These are phyloP conservation scores for Collybia mongolica DNA, from an alignment of 768 basidiomycete genomes.

Conservation along the genomic window DNA sequence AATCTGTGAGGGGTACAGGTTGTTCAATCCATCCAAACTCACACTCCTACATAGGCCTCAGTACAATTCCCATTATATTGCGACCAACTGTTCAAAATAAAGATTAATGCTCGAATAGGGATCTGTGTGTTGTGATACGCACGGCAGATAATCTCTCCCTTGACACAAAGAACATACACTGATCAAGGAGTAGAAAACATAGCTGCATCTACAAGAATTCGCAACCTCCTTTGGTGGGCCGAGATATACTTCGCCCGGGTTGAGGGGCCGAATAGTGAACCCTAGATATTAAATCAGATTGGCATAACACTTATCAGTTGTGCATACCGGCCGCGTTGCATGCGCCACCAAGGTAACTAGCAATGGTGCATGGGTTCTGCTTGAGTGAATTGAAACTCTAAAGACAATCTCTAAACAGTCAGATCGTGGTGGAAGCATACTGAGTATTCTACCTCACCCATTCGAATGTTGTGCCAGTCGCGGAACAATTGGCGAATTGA, in stretches of 20 bases:
- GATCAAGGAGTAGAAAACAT: conserved; percentile 51
- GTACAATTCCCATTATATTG: conserved; percentile 47
- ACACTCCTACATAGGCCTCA: conserved; percentile 33
- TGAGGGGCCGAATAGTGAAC: conserved; percentile 33
- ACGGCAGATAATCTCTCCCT: conserved; percentile 29
- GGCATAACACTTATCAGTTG: neutral
- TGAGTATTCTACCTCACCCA: conserved; percentile 7
- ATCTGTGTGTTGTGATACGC: conserved; percentile 8
- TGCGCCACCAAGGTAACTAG: conserved; percentile 37
- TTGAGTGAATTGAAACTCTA: conserved; percentile 37
- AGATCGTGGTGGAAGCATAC: neutral
- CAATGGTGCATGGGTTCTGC: conserved; percentile 46
- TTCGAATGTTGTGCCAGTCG: conserved; percentile 11
- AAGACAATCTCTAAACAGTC: neutral
- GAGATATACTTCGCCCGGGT: conserved; percentile 28
- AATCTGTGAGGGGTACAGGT: neutral
- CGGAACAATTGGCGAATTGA: conserved; percentile 16
- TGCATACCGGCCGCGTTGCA: conserved; percentile 36
- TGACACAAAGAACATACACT: conserved; percentile 55
- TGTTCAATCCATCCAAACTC: conserved; percentile 6
- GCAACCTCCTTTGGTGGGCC: conserved; percentile 27
- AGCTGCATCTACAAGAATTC: conserved; percentile 49
- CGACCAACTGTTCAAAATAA: conserved; percentile 39
- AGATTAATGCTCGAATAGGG: neutral
- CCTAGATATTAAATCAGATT: conserved; percentile 18